A percentile compares a stretch with the other conserved stretches of the same genome.
phyloP scores from a whole-genome alignment of 371 early-diverging fungal species.

The Mucor velutinosus region DNA sequence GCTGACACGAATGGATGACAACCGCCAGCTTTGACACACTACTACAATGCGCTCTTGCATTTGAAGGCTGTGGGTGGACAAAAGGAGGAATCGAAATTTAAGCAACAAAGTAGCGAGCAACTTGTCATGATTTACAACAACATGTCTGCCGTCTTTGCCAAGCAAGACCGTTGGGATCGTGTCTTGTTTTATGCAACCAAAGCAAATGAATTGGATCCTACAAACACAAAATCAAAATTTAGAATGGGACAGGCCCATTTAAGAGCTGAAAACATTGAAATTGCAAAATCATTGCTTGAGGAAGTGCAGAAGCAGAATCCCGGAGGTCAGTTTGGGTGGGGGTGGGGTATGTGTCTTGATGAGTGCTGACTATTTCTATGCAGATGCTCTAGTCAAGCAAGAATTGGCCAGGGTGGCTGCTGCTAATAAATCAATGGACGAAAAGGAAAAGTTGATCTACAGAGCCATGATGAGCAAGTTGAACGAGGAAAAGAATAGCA shows the following conservation, averaged over 20 bases:
- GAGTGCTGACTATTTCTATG: neutral
- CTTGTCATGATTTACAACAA: constrained; percentile 50
- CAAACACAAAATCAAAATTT: constrained; percentile 42
- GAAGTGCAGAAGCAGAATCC: constrained; percentile 31
- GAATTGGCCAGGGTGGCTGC: constrained; percentile 53
- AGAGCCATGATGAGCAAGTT: constrained; percentile 38
- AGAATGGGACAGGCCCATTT: constrained; percentile 46
- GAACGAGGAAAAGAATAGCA: constrained; percentile 16
- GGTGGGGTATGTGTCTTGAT: neutral
- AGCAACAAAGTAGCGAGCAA: constrained; percentile 28
- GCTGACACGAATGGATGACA: neutral
- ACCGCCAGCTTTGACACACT: constrained; percentile 33
- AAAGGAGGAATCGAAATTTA: constrained; percentile 24
- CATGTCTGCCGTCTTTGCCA: constrained; percentile 44
- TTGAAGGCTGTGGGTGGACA: constrained; percentile 42
- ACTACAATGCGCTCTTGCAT: constrained; percentile 43
- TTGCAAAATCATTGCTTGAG: constrained; percentile 29
- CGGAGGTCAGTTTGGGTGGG: constrained; percentile 23
- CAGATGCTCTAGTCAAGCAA: constrained; percentile 37
- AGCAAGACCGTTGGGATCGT: constrained; percentile 46
- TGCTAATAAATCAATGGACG: constrained; percentile 24
- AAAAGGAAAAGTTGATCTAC: constrained; percentile 30
- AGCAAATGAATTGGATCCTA: constrained; percentile 34
- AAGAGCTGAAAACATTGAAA: constrained; percentile 29
- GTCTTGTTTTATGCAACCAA: constrained; percentile 38